phyloP scores from a whole-genome alignment of 495 filamentous ascomycete species.

The Talaromyces borbonicus region DNA sequence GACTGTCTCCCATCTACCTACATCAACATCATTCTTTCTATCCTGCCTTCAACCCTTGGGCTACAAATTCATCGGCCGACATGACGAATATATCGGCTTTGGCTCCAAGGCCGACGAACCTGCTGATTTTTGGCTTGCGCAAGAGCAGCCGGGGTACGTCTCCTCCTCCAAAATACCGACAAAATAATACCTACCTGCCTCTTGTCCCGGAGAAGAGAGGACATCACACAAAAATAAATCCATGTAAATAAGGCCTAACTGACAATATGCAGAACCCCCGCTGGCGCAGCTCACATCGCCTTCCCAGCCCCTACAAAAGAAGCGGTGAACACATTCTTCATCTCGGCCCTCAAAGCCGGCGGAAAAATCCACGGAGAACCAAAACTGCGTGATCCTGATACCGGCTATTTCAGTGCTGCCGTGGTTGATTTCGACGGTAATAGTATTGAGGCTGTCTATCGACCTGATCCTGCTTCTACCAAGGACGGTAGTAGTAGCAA shows the following conservation, averaged over 20 bases:
- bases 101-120: constrained; percentile 41
- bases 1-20: constrained; percentile 65
- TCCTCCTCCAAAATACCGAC: constrained; percentile 8
- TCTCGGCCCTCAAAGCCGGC: constrained; percentile 46
- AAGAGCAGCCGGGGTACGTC: constrained; percentile 44
- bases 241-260: constrained; percentile 12
- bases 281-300: constrained; percentile 46
- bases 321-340: constrained; percentile 50
- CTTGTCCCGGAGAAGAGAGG: no score
- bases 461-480: constrained; percentile 20
- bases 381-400: constrained; percentile 39
- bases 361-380: constrained; percentile 48
- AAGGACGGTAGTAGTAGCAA: no score
- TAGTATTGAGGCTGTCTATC: constrained; percentile 51
- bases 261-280: constrained; percentile 28
- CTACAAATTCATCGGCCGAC: constrained; percentile 53
- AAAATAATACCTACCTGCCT: no score
- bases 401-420: constrained; percentile 49
- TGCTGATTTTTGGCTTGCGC: constrained; percentile 50
- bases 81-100: constrained; percentile 46
- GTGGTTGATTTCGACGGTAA: constrained; percentile 53
- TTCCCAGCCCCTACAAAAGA: constrained; percentile 45
- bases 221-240: no score
- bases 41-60: constrained; percentile 65
- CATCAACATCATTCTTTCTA: constrained; percentile 72